These are phyloP conservation scores for Zhuliangozyma blackwelliae DNA, from an alignment of 1,139 yeast genomes.

Conservation along the genomic window DNA sequence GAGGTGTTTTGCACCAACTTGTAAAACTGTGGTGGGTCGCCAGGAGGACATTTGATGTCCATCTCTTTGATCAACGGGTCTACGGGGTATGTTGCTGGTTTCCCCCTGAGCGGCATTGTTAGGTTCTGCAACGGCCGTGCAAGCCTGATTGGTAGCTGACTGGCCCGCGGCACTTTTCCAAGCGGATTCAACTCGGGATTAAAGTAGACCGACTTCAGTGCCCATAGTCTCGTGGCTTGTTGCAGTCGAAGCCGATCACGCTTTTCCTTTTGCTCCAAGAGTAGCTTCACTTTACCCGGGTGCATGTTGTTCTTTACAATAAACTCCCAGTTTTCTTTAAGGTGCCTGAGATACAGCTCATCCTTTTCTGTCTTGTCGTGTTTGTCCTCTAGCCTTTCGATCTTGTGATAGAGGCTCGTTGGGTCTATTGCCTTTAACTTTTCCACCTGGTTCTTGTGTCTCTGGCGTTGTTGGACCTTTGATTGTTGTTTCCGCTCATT, in stretches of 20 bases:
- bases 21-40: slow-evolving; percentile 39
- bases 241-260: slow-evolving; percentile 15
- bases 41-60: slow-evolving; percentile 31
- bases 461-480: slow-evolving; percentile 38
- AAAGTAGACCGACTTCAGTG: slow-evolving; percentile 36
- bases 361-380: slow-evolving; percentile 17
- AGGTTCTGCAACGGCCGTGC: slow-evolving; percentile 12
- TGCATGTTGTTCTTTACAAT: slow-evolving; percentile 33
- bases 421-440: slow-evolving; percentile 31
- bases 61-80: slow-evolving; percentile 28
- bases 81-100: slow-evolving; percentile 11
- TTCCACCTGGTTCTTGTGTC: slow-evolving; percentile 23
- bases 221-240: slow-evolving; percentile 28
- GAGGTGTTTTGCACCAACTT: slow-evolving; percentile 31
- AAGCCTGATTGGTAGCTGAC: neutral
- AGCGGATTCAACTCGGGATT: slow-evolving; percentile 46
- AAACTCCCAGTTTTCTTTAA: slow-evolving; percentile 40
- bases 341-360: slow-evolving; percentile 16
- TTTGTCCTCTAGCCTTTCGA: slow-evolving; percentile 22
- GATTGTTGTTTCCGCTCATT: slow-evolving; percentile 36
- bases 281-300: slow-evolving; percentile 21
- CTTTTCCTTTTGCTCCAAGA: slow-evolving; percentile 17
- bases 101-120: slow-evolving; percentile 22
- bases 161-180: slow-evolving; percentile 35
- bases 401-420: slow-evolving; percentile 24